Conservation (phyloP, 2,329 filamentous ascomycete species). For the Shiraia sp. region DNA sequence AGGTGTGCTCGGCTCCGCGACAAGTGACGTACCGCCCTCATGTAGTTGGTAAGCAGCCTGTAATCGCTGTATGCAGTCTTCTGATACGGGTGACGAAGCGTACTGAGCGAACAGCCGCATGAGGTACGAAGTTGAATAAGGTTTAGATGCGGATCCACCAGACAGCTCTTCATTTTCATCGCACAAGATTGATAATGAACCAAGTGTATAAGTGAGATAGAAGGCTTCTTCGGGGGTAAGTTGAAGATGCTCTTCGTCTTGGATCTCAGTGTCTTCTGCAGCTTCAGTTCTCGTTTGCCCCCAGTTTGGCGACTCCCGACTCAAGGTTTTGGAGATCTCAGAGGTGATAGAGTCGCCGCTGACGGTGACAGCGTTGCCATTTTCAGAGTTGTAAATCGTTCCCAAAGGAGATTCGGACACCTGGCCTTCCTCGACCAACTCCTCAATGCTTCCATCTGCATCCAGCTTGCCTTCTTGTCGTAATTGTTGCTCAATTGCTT, state of each 20-base stretch:
- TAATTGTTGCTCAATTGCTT: conserved; percentile 76
- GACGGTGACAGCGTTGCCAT: conserved; percentile 13
- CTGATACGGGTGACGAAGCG: conserved; percentile 63
- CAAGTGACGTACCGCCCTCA: conserved; percentile 10
- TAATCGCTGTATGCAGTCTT: conserved; percentile 9
- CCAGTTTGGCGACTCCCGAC: conserved; percentile 7
- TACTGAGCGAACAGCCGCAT: conserved; percentile 65
- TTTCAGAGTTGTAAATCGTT: conserved; percentile 18
- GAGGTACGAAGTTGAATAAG: conserved; percentile 26
- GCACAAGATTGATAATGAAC: conserved; percentile 69
- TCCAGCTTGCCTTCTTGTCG: conserved; percentile 55
- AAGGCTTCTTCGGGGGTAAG: conserved; percentile 89
- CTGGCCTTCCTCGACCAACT: conserved; percentile 31
- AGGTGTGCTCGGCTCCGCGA: conserved; percentile 8
- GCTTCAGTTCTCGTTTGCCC: conserved; percentile 7
- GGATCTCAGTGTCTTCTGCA: conserved; percentile 17
- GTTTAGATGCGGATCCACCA: conserved; percentile 56
- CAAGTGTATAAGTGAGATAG: conserved; percentile 82
- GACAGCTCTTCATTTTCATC: conserved; percentile 35
- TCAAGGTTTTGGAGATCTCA: conserved; percentile 15
- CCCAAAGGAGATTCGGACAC: conserved; percentile 24
- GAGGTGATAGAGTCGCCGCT: conserved; percentile 13
- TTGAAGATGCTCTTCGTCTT: conserved; percentile 80
- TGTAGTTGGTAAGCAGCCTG: conserved; percentile 16
- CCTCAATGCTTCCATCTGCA: conserved; percentile 29